Evolutionary conservation across 1,284 basidiomycete species (phyloP), one percentile per base, ranked within the genome.

Genomic region (Porphyrellus sp.): DNA sequence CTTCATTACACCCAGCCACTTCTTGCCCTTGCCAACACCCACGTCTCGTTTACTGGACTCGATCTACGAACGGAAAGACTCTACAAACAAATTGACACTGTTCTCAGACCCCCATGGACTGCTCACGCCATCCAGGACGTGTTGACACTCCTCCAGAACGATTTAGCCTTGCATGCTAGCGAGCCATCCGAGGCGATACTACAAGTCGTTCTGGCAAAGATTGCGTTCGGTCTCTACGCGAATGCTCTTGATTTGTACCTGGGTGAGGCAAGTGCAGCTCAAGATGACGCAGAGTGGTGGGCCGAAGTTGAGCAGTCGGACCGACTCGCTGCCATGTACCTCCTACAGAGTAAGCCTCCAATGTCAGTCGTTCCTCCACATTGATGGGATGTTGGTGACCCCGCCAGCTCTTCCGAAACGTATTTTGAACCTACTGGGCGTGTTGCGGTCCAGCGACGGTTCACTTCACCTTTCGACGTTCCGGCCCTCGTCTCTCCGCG

Each of bases 201-300:
- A 30, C 62, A 63, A 27, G 68, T 65, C 12, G 62, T 74, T 15
- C 48, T 80, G 9, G 69, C 72, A 41, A 80, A 76, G 61, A 59
- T 85, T 13, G 68, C 80, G 1, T 74, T 83, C 13, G 77, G 75
- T 15, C 53, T 87, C 12, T 90, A 90, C 63, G 74, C 79, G 2
- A 74, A 81, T 40, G 75, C 78, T 1, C 66, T 90, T 59, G 77
- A 86, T 52, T 61, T 72, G 16, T 81, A 80, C 57, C 64, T 91
- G 52, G 61, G 72, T 12, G 81, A 89, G 60, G 85, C 88, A 5
- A 75, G 77, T 12, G 68, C 81, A 38, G 79, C 80, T 8, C 87
- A 91, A 61, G 70, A 74, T 6, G 87, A 89, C 59, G 80, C 83
- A 11, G 82, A 89, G 51, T 91, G 86, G 86, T 91, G 89, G 88